phyloP scores from a whole-genome alignment of 805 yeast genomes.

The Metschnikowia baotianmanensis region DNA sequence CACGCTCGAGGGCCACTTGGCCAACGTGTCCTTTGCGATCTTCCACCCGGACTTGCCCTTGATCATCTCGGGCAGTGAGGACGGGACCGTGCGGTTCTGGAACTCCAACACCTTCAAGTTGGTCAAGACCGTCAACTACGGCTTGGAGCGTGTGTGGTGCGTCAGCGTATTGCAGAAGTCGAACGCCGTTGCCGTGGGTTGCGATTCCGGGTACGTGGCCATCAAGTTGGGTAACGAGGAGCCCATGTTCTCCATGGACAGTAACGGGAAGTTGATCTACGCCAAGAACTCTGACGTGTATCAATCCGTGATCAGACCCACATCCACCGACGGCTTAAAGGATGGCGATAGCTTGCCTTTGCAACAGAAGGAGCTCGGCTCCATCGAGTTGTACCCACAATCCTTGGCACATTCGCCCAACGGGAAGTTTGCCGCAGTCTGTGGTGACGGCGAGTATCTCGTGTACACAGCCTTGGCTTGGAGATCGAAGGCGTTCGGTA shows the following conservation, averaged over 20 bases:
- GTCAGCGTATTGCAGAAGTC: constrained; percentile 67
- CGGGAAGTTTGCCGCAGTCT: constrained; percentile 94
- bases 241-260: constrained; percentile 91
- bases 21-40: constrained; percentile 94
- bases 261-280: constrained; percentile 88
- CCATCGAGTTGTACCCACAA: constrained; percentile 89
- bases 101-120: constrained; percentile 89
- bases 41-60: constrained; percentile 98
- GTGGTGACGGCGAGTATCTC: constrained; percentile 97
- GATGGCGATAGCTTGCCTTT: constrained; percentile 82
- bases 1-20: constrained; percentile 86
- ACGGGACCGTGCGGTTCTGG: constrained; percentile 93
- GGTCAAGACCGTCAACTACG: constrained; percentile 86
- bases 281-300: constrained; percentile 87
- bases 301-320: constrained; percentile 71
- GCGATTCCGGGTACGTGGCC: constrained; percentile 91
- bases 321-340: constrained; percentile 58
- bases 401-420: constrained; percentile 89
- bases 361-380: constrained; percentile 88
- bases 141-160: constrained; percentile 98
- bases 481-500: constrained; percentile 93
- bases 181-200: constrained; percentile 85
- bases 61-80: constrained; percentile 95
- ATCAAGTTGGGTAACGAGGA: constrained; percentile 90
- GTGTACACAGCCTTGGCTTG: constrained; percentile 96